These are phyloP conservation scores for Trichosporon ovoides DNA, from an alignment of 1,284 basidiomycete genomes.

Conservation along the genomic window DNA sequence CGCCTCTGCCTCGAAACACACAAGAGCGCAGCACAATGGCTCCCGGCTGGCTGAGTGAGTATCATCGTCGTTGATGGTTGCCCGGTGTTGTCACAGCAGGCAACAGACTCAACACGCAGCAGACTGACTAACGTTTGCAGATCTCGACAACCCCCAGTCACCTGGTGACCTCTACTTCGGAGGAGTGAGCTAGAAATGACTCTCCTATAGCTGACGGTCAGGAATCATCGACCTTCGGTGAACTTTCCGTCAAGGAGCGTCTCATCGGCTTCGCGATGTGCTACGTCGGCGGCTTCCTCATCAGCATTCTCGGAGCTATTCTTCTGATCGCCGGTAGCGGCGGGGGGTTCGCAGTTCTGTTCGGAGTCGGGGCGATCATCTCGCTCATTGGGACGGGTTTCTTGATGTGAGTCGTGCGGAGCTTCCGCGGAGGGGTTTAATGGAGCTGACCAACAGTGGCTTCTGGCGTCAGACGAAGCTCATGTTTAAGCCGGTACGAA, in stretches of 20 bases:
- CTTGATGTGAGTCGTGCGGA: slow-evolving; percentile 62
- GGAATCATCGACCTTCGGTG: slow-evolving; percentile 70
- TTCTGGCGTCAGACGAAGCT: slow-evolving; percentile 74
- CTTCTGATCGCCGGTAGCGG: slow-evolving; percentile 68
- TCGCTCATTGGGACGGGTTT: slow-evolving; percentile 84
- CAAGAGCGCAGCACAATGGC: slow-evolving; percentile 11
- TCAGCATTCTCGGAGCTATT: slow-evolving; percentile 69
- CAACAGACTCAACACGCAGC: too few species aligned
- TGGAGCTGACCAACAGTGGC: slow-evolving; percentile 47
- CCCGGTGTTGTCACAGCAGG: too few species aligned
- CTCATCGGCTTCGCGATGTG: slow-evolving; percentile 79
- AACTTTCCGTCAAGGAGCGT: slow-evolving; percentile 68
- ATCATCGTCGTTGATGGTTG: background rate
- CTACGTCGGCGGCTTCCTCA: slow-evolving; percentile 62
- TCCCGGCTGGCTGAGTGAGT: slow-evolving; percentile 36
- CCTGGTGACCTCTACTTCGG: slow-evolving; percentile 45
- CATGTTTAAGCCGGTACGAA: slow-evolving; percentile 88
- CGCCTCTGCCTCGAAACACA: too few species aligned
- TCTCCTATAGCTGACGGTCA: slow-evolving; percentile 16
- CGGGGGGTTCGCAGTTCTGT: slow-evolving; percentile 79
- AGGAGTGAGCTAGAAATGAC: slow-evolving; percentile 28
- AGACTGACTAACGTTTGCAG: slow-evolving; percentile 11
- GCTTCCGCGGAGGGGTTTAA: too few species aligned
- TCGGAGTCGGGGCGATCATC: slow-evolving; percentile 73
- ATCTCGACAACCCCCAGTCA: slow-evolving; percentile 23